Evolutionary conservation across 495 filamentous ascomycete species (phyloP), one percentile per base, ranked within the genome.

Genomic region (Penicillium antarcticum): DNA sequence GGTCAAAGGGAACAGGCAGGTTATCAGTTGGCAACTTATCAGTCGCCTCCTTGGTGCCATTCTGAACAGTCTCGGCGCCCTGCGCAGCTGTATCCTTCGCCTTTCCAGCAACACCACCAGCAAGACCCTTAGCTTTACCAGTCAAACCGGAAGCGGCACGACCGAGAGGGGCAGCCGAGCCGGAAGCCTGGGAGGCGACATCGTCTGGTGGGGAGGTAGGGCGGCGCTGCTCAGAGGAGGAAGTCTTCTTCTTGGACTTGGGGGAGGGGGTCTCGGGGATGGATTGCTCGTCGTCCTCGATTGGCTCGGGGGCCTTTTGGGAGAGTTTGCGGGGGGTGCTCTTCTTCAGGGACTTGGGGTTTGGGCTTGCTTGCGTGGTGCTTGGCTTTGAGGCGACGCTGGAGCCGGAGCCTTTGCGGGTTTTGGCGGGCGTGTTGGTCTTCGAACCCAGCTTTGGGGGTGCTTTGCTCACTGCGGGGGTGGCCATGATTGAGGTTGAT

Each of bases 341-440:
- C 41, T 63, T 65, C 50, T 63, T 66, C n/a, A 41, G 4, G 16
- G 65, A 51, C 62, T 70, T 48, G 37, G 65, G 51, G 46, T 70
- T 48, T 38, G 65, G 51, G 46, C 48, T 52, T 18, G 61, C 45
- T 10, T 18, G 38, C 47, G 62, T 5, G 21, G 55, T 59, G 44
- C 60, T 69, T 18, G 55, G 55, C 35, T 62, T 68, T 11, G 75
- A 65, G 40, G 73, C 57, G 34, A 64, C 34, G 48, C 66, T 70
- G 12, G 70, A 71, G 14, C 65, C 69, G n/a, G 76, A 74, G 52
- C 70, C 78, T 32, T 76, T 71, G 50, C 71, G 70, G 6, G 69
- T 48, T 56, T 80, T 81, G 38, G 76, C 68, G n/a, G 79, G 78
- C 13, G 78, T 80, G 14, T 42, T 51, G 23, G 58, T 29, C 37